Percentiles rank a stretch among this genome's conserved stretches.
phyloP scores from a whole-genome alignment of 2,329 filamentous ascomycete genomes.

The Colletotrichum euphorbiae region DNA sequence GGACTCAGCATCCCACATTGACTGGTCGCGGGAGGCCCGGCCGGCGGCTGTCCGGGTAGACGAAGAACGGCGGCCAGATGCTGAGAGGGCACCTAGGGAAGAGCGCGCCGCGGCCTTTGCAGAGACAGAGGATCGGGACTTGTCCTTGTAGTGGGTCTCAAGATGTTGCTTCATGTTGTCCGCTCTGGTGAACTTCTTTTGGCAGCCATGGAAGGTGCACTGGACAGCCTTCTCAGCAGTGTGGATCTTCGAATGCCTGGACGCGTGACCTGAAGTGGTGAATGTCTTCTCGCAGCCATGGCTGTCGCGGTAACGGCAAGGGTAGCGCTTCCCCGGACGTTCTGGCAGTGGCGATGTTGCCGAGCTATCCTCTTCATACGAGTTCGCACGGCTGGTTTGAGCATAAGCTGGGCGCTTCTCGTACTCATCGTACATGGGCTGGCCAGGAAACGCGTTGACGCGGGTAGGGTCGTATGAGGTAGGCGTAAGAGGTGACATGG shows the following conservation, averaged over 20 bases:
- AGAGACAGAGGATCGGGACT: conserved; percentile 57
- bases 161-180: conserved; percentile 92
- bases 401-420: conserved; percentile 57
- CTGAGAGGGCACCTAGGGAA: conserved; percentile 41
- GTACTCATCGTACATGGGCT: conserved; percentile 43
- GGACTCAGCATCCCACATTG: conserved; percentile 55
- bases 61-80: conserved; percentile 47
- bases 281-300: conserved; percentile 83
- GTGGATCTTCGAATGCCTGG: conserved; percentile 86
- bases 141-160: conserved; percentile 78
- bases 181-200: conserved; percentile 83
- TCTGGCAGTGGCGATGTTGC: conserved; percentile 57
- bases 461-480: conserved; percentile 58
- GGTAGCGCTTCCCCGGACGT: conserved; percentile 73
- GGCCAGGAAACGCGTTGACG: conserved; percentile 47
- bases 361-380: conserved; percentile 64
- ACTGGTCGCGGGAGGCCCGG: conserved; percentile 46
- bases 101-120: conserved; percentile 45
- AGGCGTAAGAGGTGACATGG: conserved; percentile 67
- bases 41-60: conserved; percentile 48
- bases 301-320: conserved; percentile 77
- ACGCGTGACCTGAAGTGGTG: conserved; percentile 87
- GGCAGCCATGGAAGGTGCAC: conserved; percentile 75
- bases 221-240: conserved; percentile 82
- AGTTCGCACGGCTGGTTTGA: conserved; percentile 58